A percentile compares a stretch with the other conserved stretches of the same genome.
Conservation (phyloP, 2,329 filamentous ascomycete genomes). For the Phaeosphaeriaceae sp. region DNA sequence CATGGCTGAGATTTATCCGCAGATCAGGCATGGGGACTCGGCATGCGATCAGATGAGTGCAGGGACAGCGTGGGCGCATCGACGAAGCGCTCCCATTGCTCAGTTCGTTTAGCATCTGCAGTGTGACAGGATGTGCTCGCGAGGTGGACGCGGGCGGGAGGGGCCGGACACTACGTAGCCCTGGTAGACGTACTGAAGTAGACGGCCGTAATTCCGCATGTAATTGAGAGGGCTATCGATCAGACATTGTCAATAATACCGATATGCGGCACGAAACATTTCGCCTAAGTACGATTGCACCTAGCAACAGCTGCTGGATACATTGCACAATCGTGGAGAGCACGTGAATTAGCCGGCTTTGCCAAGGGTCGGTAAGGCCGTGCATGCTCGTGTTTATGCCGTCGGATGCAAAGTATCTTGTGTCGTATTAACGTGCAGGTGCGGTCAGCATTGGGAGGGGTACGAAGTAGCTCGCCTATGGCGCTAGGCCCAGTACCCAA, state of each 20-base stretch:
- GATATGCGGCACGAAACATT: not conserved
- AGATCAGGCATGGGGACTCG: not conserved
- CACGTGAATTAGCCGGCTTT: not conserved
- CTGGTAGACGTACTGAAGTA: not conserved
- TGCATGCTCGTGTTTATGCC: not conserved
- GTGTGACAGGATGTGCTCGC: not conserved
- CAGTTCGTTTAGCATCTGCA: not conserved
- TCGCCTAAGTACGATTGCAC: not conserved
- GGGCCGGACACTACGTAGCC: not conserved
- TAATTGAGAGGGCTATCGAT: not conserved
- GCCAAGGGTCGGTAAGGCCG: not conserved
- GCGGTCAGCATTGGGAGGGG: not conserved
- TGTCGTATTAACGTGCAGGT: not conserved
- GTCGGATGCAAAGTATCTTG: not conserved
- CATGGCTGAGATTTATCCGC: not conserved
- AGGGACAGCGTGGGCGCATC: not conserved
- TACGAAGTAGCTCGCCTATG: not conserved
- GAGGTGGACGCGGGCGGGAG: not conserved
- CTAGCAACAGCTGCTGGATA: not conserved
- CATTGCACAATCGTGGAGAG: not conserved
- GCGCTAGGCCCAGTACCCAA: too few species aligned
- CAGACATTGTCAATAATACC: not conserved
- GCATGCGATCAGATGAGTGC: not conserved
- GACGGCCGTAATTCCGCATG: not conserved
- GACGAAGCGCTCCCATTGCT: not conserved